Evolutionary conservation across 352 stramenopile species (phyloP).

Genomic region (Hyaloperonospora brassicae): DNA sequence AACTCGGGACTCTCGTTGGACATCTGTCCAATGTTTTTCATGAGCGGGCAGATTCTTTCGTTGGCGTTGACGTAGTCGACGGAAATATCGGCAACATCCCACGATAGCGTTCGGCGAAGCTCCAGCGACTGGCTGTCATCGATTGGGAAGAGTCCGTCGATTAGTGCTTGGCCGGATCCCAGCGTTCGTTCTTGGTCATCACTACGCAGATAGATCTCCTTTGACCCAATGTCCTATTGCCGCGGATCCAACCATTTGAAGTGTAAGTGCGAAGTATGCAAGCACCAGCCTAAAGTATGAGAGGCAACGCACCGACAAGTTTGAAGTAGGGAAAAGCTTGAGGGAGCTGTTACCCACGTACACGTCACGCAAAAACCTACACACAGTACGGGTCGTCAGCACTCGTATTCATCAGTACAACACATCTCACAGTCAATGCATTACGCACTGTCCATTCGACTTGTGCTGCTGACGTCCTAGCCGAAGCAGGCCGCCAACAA

Average conservation of each 20-base stretch:
- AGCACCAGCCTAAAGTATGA: not conserved
- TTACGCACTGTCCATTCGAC: slow-evolving; percentile 51
- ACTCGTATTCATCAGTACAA: not conserved
- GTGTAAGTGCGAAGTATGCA: not conserved
- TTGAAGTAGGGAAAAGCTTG: slow-evolving; percentile 59
- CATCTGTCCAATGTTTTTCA: slow-evolving; percentile 58
- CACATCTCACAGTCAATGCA: not conserved
- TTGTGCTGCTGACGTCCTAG: slow-evolving; percentile 75
- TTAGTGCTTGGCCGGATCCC: slow-evolving; percentile 70
- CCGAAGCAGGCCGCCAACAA: slow-evolving; percentile 63
- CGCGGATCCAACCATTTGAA: not conserved
- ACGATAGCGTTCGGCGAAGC: slow-evolving; percentile 62
- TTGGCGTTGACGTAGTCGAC: slow-evolving; percentile 76
- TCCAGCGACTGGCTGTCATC: slow-evolving; percentile 37
- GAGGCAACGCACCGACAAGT: slow-evolving; percentile 43
- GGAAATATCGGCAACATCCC: slow-evolving; percentile 68
- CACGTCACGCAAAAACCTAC: slow-evolving; percentile 50
- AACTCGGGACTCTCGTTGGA: slow-evolving; percentile 53
- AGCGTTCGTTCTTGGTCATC: slow-evolving; percentile 81
- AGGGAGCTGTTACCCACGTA: slow-evolving; percentile 66
- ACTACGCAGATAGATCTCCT: slow-evolving; percentile 71
- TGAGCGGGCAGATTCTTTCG: slow-evolving; percentile 69
- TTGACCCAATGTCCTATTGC: slow-evolving; percentile 32
- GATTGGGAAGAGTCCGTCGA: slow-evolving; percentile 71
- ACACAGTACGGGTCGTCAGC: slow-evolving; percentile 1